Conservation (phyloP, 176 grass and related monocot genomes). For the Avena atlantica region DNA sequence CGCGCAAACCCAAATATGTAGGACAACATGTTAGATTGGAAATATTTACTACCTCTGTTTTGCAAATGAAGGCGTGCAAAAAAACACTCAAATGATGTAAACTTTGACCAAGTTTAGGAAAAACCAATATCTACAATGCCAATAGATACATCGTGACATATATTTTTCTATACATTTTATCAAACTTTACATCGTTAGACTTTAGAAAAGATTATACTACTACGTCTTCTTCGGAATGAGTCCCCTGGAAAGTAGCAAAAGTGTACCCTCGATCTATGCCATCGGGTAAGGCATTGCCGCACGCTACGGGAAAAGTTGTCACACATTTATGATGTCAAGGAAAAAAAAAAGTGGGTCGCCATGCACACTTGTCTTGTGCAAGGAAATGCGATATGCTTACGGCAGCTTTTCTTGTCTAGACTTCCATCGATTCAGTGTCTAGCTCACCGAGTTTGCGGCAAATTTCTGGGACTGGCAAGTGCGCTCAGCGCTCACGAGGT, state of each 20-base stretch:
- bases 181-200: too few relatives aligned
- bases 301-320: not conserved
- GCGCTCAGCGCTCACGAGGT: constrained; percentile 23
- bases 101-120: too few relatives aligned
- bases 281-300: not conserved
- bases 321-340: not conserved
- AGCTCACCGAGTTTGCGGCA: not conserved
- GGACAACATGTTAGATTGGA: too few relatives aligned
- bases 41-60: too few relatives aligned
- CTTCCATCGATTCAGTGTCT: not conserved
- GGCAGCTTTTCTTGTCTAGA: not conserved
- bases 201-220: too few relatives aligned
- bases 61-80: too few relatives aligned
- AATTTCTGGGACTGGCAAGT: not conserved
- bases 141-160: too few relatives aligned
- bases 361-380: constrained; percentile 4
- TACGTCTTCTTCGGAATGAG: too few relatives aligned
- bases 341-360: not conserved
- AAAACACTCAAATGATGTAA: too few relatives aligned
- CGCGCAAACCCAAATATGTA: too few relatives aligned
- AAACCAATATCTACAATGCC: too few relatives aligned
- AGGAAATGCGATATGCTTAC: not conserved
- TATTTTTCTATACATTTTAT: too few relatives aligned
- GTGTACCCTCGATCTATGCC: not conserved
- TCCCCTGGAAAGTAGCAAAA: not conserved